Evolutionary conservation across 805 yeast species (phyloP), one percentile per base, ranked within the genome.

Genomic region (Starmerella asiatica): DNA sequence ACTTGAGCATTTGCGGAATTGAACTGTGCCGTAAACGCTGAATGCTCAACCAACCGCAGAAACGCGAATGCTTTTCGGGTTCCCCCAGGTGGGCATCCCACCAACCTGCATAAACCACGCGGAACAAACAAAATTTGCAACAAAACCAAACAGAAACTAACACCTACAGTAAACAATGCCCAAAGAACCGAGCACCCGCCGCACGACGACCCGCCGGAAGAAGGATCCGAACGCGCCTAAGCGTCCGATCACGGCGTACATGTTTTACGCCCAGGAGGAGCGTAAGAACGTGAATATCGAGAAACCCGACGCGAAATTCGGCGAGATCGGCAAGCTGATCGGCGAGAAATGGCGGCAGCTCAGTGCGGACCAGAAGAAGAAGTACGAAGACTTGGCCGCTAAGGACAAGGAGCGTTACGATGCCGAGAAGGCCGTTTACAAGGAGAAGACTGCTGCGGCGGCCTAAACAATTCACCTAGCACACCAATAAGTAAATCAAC

Each of bases 321-420:
- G 68, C 42, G 93, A 85, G 68, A 88, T 91, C 51, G 97, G 97
- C 60, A 84, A 79, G 65, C 63, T 84, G 46, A 75, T 91, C 57
- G 98, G 98, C 63, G 95, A 85, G 64, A 80, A 73, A 66, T 91
- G 98, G 98, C 85, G 84, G 75, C 83, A 86, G 47, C 70, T 91
- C 53, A 68, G 70, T 51, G 76, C 75, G 40, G 86, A 79, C 37
- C 93, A 79, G 51, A 91, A 84, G 70, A 67, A 61, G 52, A 96
- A 95, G 48, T 91, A 85, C 67, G 94, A 84, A 67, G 74, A 73
- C 54, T 81, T 84, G 70, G 97, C 97, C 53, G 91, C 76, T 51
- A 79, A 81, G 53, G 98, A 91, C 70, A 91, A 91, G 75, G 83
- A 86, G 73, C 81, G 98, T 69, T 91, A 91, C 66, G 96, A 88